Evolutionary conservation across 805 yeast genomes (phyloP).

Genomic region (Candida jianshihensis): DNA sequence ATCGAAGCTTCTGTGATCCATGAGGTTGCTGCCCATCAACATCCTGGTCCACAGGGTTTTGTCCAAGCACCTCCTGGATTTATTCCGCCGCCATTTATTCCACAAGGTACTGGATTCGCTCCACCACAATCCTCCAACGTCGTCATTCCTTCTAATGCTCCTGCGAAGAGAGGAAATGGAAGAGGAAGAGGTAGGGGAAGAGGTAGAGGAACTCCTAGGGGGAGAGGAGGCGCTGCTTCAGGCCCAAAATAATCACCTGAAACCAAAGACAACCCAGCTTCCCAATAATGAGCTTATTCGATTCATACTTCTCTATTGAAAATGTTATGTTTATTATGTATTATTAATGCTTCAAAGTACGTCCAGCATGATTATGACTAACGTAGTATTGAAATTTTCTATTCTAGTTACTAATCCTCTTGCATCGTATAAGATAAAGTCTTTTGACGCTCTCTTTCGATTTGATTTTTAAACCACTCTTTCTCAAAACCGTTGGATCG

Average conservation of each 20-base stretch:
- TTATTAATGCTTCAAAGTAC: too few species aligned
- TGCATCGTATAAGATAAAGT: slow-evolving; percentile 28
- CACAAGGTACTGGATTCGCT: not conserved
- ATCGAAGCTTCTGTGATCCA: slow-evolving; percentile 23
- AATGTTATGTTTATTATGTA: too few species aligned
- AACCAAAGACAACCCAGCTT: too few species aligned
- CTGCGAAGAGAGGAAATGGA: slow-evolving; percentile 1
- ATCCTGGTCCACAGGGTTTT: slow-evolving; percentile 7
- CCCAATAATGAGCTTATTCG: too few species aligned
- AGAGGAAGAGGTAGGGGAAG: slow-evolving; percentile 19
- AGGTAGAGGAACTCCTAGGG: slow-evolving; percentile 12
- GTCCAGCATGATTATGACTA: too few species aligned
- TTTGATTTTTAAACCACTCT: slow-evolving; percentile 42
- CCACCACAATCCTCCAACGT: not conserved
- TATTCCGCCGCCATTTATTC: slow-evolving; percentile 1
- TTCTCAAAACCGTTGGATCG: slow-evolving; percentile 83
- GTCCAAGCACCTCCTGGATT: not conserved
- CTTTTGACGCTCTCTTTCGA: slow-evolving; percentile 28
- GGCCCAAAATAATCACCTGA: too few species aligned
- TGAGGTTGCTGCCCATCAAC: slow-evolving; percentile 17
- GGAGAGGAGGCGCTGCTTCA: slow-evolving; percentile 4
- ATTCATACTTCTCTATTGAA: too few species aligned
- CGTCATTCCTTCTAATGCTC: not conserved
- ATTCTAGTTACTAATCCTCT: slow-evolving; percentile 27
- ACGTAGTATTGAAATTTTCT: not conserved